Conservation (phyloP, 441 rosid genomes). For the Dalechampia spathulata region DNA sequence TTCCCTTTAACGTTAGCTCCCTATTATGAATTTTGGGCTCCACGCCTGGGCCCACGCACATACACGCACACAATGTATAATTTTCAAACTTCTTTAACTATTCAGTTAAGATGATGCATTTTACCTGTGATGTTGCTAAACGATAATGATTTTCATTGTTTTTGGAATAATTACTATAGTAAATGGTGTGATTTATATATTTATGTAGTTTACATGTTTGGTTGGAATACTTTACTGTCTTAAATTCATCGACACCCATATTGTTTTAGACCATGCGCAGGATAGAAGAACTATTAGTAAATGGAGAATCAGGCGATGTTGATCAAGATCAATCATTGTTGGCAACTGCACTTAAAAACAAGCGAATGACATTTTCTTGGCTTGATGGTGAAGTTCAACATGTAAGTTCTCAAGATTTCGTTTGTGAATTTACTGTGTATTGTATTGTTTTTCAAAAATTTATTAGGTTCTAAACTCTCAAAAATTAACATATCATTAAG, state of each 20-base stretch:
- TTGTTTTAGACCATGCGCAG: constrained; percentile 74
- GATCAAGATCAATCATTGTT: constrained; percentile 43
- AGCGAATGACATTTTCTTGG: constrained; percentile 82
- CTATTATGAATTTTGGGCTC: no score
- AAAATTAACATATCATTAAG: background rate
- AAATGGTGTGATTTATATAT: background rate
- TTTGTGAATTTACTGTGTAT: background rate
- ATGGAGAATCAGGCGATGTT: constrained; percentile 28
- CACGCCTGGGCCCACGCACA: no score
- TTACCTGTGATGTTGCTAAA: no score
- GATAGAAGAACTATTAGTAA: constrained; percentile 57
- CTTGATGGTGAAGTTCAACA: constrained; percentile 90
- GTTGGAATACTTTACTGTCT: background rate
- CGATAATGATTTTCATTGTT: no score
- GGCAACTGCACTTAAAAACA: constrained; percentile 45
- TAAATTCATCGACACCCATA: background rate
- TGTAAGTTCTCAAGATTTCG: constrained; percentile 34
- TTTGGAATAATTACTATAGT: background rate
- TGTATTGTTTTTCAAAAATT: no score
- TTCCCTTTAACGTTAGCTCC: no score
- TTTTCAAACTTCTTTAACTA: no score
- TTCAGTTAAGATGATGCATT: no score
- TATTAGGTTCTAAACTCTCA: no score
- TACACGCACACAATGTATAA: no score
- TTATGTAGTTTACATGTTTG: background rate